Base-by-base conservation (phyloP, 1,284 basidiomycete species). In the Fomitopsis betulina region DNA sequence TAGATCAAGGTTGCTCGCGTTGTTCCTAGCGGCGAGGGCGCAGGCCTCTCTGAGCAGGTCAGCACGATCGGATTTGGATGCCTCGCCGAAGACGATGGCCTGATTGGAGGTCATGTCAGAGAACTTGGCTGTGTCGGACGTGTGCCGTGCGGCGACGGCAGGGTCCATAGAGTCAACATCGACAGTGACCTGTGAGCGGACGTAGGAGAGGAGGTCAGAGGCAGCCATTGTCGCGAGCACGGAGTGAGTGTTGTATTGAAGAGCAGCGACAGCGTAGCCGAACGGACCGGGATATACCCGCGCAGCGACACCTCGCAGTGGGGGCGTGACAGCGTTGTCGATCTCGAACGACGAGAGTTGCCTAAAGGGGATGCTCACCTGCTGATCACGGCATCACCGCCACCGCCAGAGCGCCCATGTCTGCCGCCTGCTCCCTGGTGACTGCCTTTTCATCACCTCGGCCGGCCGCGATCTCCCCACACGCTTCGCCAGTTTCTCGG, bases 121-220 rank as follows among this genome's bases (percentile, higher is more conserved):
- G 70, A 81, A 81, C 39, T 60, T 62, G 32, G 66, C 65, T 1
- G 60, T 56, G 3, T 40, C 43, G n/a, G 60, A 58, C 30, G 72
- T 72, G 62, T 79, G 74, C 3, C 72, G 70, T 21, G 65, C 66
- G 1, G 79, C 77, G 47, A 77, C 74, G 25, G 63, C 69, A 13
- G 75, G 73, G 63, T 81, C 77, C 78, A 80, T 81, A 12, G 78
- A 79, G 66, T 81, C 79, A 61, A 81, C 73, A 70, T 82, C 79
- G 64, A 82, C 68, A 40, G 68, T 67, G 23, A 79, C 61, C 5
- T 71, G 60, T 5, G 67, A 53, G 55, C 75, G 73, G 27, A 80
- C 67, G 58, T 75, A 71, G 4, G 73, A 61, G 37, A 81, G 72
- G 23, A 79, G 71, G 68, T 70, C 38, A 61, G 42, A 27, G 62